Percentiles rank a stretch among this genome's conserved stretches.
Conservation (phyloP, 2,329 filamentous ascomycete genomes). For the Fusarium stilboides region DNA sequence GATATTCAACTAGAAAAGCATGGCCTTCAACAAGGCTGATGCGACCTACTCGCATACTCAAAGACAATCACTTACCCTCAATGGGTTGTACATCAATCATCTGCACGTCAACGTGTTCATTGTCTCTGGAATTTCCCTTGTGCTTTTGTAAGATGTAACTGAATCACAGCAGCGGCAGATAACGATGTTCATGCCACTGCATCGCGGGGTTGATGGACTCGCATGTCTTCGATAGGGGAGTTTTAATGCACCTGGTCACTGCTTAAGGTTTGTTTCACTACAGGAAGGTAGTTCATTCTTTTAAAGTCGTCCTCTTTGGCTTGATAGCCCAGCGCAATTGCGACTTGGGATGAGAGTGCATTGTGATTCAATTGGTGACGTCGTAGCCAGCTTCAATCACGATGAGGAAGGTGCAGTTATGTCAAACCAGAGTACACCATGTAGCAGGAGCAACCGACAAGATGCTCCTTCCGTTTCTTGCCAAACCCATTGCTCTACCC, state of each 20-base stretch:
- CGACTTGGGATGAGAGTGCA: constrained; percentile 8
- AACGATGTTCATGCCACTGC: constrained; percentile 12
- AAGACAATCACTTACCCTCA: constrained; percentile 28
- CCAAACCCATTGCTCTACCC: not conserved
- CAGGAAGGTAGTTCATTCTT: not conserved
- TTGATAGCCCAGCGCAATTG: not conserved
- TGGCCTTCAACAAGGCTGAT: constrained; percentile 50
- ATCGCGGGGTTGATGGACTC: constrained; percentile 17
- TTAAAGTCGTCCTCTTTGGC: not conserved
- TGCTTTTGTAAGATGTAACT: constrained; percentile 13
- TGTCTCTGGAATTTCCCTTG: constrained; percentile 8
- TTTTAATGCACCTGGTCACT: constrained; percentile 21
- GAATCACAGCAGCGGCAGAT: constrained; percentile 19
- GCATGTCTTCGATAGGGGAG: not conserved
- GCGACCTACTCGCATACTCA: constrained; percentile 31
- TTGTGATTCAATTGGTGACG: constrained; percentile 8
- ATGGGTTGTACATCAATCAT: constrained; percentile 24
- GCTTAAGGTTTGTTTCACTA: constrained; percentile 28
- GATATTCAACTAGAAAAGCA: constrained; percentile 51
- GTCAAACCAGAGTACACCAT: not conserved
- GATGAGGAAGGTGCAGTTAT: constrained; percentile 13
- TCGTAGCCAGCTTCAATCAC: not conserved
- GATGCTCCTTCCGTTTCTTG: constrained; percentile 13
- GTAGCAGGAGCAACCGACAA: constrained; percentile 6
- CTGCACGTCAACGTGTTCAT: constrained; percentile 5